A percentile compares a stretch with the other conserved stretches of the same genome.
phyloP scores from a whole-genome alignment of 2,329 filamentous ascomycete genomes.

The Trichoderma endophyticum region DNA sequence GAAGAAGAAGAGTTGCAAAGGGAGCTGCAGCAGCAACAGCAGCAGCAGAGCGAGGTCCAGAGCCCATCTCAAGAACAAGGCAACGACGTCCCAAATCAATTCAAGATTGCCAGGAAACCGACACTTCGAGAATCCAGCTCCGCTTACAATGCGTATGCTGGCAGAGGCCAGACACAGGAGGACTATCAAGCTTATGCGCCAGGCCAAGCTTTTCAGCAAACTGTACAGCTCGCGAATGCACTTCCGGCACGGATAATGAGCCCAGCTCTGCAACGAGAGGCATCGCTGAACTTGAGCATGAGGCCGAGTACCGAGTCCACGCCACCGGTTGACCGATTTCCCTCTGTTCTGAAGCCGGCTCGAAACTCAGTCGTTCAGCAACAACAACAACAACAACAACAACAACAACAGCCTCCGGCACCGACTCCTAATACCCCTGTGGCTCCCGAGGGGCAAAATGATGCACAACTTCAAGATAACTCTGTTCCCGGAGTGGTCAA shows the following conservation, averaged over 20 bases:
- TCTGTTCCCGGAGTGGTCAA: slow-evolving; percentile 7
- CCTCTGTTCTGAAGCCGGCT: neutral
- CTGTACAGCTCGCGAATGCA: neutral
- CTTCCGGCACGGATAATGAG: slow-evolving; percentile 23
- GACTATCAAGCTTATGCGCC: slow-evolving; percentile 21
- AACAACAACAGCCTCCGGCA: neutral
- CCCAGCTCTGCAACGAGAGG: slow-evolving; percentile 6
- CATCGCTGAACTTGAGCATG: slow-evolving; percentile 8
- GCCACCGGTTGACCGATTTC: neutral
- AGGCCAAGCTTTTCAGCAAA: slow-evolving; percentile 8
- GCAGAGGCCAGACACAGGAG: neutral
- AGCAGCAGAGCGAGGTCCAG: neutral
- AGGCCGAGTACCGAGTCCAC: neutral
- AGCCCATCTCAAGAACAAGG: neutral
- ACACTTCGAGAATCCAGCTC: slow-evolving; percentile 7
- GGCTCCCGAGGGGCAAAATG: neutral
- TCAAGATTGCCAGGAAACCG: slow-evolving; percentile 23
- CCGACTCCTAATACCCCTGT: neutral
- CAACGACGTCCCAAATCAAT: neutral
- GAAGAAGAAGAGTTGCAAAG: neutral
- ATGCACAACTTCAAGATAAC: neutral
- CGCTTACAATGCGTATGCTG: neutral
- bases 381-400: neutral
- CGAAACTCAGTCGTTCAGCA: neutral
- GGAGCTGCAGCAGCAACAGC: neutral